Evolutionary conservation across 768 basidiomycete genomes (phyloP), one percentile per base, ranked within the genome.

Genomic region (Mycena kentingensis): DNA sequence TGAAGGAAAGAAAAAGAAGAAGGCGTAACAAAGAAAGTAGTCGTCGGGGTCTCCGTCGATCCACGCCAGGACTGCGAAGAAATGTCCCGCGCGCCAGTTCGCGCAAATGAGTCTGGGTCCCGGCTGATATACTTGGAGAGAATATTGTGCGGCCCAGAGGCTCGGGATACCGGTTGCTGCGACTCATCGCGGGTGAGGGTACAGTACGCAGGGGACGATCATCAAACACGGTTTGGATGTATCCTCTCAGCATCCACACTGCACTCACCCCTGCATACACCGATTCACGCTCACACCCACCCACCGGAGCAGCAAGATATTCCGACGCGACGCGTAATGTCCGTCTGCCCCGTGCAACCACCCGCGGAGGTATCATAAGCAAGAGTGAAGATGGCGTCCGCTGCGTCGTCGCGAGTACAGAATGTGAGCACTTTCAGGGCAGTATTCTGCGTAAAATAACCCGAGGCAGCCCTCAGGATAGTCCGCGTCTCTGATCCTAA

Each of bases 341-440:
- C 21, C 82, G 83, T 13, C 68, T 88, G 15, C 72, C 76, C 12
- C 76, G 84, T n/a, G 84, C 79, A 22, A 79, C 83, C 21, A 68
- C 81, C 2, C 72, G 66, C 52, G 87, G 88, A 28, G 87, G 87
- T 0, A 72, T 82, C 1, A 81, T 92, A 37, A 78, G 87, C 21
- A 83, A 78, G 61, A 84, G 78, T 56, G 83, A 84, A 54, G 88
- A 90, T 60, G 85, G 83, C 1, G 63, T 60, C 31, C 70, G 83
- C 60, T 88, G 86, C 68, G 87, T 82, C 2, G 85, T 90, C 11
- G 81, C 88, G 1, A 88, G 89, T n/a, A 82, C 81, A 67, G 89
- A 90, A 74, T 88, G 89, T 89, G 54, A 57, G 79, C 67, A 35
- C 27, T 18, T 15, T 18, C 18, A 26, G 38, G 3, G 5, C 32